phyloP scores from a whole-genome alignment of 345 rosid species.

The Eutrema japonicum region DNA sequence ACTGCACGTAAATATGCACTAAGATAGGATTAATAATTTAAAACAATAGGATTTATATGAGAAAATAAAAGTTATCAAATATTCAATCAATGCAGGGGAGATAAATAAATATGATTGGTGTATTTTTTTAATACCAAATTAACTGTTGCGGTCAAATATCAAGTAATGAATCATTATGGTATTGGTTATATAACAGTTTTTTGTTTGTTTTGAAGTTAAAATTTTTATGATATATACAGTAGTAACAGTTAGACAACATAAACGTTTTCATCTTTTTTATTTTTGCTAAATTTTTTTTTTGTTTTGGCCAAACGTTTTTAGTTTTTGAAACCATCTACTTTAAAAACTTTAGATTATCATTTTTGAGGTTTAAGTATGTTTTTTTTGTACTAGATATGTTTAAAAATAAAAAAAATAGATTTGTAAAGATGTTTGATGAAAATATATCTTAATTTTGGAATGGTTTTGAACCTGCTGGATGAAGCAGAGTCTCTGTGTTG shows the following conservation, averaged over 20 bases:
- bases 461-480: not conserved
- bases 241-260: not conserved
- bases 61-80: not conserved
- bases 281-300: too few relatives aligned
- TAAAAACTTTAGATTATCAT: not conserved
- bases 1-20: not conserved
- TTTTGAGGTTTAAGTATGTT: not conserved
- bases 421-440: not conserved
- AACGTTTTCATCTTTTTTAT: not conserved
- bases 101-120: not conserved
- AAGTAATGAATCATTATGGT: slow-evolving; percentile 12
- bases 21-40: not conserved
- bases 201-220: too few relatives aligned
- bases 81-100: slow-evolving; percentile 21
- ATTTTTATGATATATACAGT: too few relatives aligned
- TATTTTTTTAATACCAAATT: not conserved
- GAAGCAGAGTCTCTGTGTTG: not conserved
- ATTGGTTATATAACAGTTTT: not conserved
- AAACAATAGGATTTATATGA: not conserved
- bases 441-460: not conserved
- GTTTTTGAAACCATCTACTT: not conserved
- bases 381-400: not conserved
- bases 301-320: not conserved
- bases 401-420: too few relatives aligned
- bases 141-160: slow-evolving; percentile 25